Evolutionary conservation across 2,329 filamentous ascomycete genomes (phyloP).

Genomic region (Hypoxylon rubiginosum): DNA sequence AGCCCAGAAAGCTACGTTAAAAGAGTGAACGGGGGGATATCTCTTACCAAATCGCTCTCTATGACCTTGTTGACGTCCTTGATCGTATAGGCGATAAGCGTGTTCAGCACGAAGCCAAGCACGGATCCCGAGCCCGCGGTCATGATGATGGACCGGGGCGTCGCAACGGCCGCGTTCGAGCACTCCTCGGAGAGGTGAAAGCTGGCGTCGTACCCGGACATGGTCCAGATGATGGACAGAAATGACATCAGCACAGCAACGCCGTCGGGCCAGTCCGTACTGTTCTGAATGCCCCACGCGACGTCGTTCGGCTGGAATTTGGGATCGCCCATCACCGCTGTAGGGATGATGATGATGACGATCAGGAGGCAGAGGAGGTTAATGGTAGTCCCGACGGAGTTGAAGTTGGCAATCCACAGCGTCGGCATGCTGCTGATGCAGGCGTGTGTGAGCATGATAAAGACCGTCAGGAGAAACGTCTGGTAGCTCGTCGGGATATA

Average conservation of each 20-base stretch:
- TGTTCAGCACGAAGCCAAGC: conserved; percentile 79
- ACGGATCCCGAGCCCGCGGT: conserved; percentile 75
- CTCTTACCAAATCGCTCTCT: conserved; percentile 66
- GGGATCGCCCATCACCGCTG: conserved; percentile 65
- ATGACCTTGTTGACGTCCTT: conserved; percentile 71
- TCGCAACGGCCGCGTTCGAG: conserved; percentile 77
- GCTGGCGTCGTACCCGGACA: conserved; percentile 52
- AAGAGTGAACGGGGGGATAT: no score
- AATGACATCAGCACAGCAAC: conserved; percentile 79
- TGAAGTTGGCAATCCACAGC: conserved; percentile 77
- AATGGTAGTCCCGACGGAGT: conserved; percentile 77
- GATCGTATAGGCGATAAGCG: conserved; percentile 80
- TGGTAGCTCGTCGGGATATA: conserved; percentile 76
- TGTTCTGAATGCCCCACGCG: conserved; percentile 75
- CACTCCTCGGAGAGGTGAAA: conserved; percentile 84
- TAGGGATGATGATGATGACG: conserved; percentile 77
- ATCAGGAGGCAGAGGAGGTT: conserved; percentile 77
- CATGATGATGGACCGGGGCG: conserved; percentile 78
- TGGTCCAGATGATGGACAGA: conserved; percentile 53
- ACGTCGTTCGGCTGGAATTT: conserved; percentile 61
- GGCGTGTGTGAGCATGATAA: conserved; percentile 77
- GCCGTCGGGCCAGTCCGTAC: conserved; percentile 76
- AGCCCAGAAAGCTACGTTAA: neutral
- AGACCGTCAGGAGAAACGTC: conserved; percentile 74
- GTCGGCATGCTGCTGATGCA: conserved; percentile 79